Conservation (phyloP, 2,329 filamentous ascomycete genomes). For the Nakataea oryzae region DNA sequence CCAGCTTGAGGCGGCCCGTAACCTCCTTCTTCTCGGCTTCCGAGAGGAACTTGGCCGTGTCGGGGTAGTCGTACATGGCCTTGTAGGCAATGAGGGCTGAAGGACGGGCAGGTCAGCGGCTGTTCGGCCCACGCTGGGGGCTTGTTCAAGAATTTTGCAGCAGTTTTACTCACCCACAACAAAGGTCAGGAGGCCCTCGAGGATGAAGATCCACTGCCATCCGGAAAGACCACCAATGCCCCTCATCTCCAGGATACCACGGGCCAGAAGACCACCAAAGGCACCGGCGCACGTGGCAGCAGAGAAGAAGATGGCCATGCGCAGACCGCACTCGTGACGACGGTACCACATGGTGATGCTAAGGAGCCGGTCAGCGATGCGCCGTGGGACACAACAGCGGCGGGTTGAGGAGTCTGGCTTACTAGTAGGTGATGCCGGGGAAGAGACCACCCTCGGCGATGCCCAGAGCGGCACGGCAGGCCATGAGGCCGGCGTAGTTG, state of each 20-base stretch:
- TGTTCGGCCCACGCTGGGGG: no score
- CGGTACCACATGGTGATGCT: slow-evolving; percentile 47
- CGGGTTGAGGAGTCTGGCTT: not conserved
- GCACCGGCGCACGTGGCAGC: slow-evolving; percentile 71
- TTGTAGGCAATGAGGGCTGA: slow-evolving; percentile 58
- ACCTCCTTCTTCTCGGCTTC: slow-evolving; percentile 62
- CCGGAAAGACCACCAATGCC: slow-evolving; percentile 48
- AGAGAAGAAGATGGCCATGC: slow-evolving; percentile 69
- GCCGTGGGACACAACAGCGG: not conserved
- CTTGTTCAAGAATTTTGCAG: no score
- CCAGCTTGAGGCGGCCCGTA: slow-evolving; percentile 56
- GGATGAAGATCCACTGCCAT: slow-evolving; percentile 59
- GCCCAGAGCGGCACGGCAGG: slow-evolving; percentile 48
- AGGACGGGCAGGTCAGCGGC: no score
- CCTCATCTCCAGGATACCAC: slow-evolving; percentile 59
- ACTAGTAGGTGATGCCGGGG: slow-evolving; percentile 41
- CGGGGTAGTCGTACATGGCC: slow-evolving; percentile 71
- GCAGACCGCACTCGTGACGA: slow-evolving; percentile 42
- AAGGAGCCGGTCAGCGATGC: not conserved
- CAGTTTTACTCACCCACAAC: slow-evolving; percentile 4
- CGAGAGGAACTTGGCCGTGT: slow-evolving; percentile 64
- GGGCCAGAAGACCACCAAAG: slow-evolving; percentile 63
- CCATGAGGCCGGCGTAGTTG: slow-evolving; percentile 34
- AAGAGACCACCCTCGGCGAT: slow-evolving; percentile 59
- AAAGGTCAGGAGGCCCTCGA: slow-evolving; percentile 61